These are phyloP conservation scores for Fusarium transvaalense DNA, from an alignment of 2,329 filamentous ascomycete genomes.

Conservation along the genomic window DNA sequence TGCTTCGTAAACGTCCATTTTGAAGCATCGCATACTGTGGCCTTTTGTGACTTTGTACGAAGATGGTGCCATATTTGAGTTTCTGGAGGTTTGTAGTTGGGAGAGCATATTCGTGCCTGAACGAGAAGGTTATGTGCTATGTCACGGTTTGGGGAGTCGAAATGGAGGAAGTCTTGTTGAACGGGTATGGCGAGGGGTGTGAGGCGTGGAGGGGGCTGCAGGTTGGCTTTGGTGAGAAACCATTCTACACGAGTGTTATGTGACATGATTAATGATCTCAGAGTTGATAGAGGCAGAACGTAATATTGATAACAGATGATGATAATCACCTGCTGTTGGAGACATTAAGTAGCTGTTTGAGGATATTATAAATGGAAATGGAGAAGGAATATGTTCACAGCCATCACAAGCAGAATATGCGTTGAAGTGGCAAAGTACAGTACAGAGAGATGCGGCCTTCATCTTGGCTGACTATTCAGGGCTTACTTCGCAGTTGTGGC, in stretches of 20 bases:
- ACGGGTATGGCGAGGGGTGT: constrained; percentile 8
- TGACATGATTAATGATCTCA: neutral
- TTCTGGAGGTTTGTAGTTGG: constrained; percentile 1
- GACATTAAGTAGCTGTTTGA: too few relatives aligned
- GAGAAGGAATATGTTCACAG: neutral
- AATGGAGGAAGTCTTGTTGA: constrained; percentile 17
- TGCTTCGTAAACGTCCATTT: constrained; percentile 31
- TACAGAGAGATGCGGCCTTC: too few relatives aligned
- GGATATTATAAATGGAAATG: too few relatives aligned
- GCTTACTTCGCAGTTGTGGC: neutral
- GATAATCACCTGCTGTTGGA: too few relatives aligned
- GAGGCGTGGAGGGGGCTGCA: constrained; percentile 13
- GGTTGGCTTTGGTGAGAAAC: constrained; percentile 24
- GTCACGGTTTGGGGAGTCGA: neutral
- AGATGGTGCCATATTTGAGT: constrained; percentile 18
- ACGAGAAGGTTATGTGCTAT: constrained; percentile 14
- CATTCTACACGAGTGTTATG: constrained; percentile 10
- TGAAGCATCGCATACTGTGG: neutral
- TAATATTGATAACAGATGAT: too few relatives aligned
- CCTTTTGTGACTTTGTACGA: constrained; percentile 15
- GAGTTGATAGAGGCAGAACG: too few relatives aligned
- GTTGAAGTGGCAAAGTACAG: neutral
- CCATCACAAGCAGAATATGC: accelerated
- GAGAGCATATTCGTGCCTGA: constrained; percentile 5
- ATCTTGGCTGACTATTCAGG: neutral